phyloP scores from a whole-genome alignment of 805 yeast genomes.

The Ogataea glucozyma region DNA sequence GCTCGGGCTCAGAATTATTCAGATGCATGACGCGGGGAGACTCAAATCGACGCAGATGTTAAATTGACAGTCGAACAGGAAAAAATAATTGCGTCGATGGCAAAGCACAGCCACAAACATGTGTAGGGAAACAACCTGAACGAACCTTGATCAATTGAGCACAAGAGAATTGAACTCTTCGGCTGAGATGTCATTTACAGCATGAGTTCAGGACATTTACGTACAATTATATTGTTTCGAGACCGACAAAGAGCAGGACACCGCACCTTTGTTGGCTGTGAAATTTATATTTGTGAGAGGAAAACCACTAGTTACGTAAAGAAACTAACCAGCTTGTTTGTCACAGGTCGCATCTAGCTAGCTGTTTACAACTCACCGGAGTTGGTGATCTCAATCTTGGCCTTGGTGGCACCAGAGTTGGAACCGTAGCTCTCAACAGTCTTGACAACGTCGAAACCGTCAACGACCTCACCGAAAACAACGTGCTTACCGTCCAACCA shows the following conservation, averaged over 20 bases:
- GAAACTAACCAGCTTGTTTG: neutral
- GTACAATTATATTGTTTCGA: no score
- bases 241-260: no score
- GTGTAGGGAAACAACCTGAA: no score
- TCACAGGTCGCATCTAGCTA: neutral
- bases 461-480: constrained; percentile 74
- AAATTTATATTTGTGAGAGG: no score
- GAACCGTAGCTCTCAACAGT: constrained; percentile 73
- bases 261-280: no score
- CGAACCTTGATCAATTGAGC: no score
- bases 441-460: constrained; percentile 73
- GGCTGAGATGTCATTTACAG: no score
- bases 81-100: neutral
- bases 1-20: constrained; percentile 5
- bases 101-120: constrained; percentile 1
- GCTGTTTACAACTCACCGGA: constrained; percentile 54
- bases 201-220: no score
- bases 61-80: neutral
- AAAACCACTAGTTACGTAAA: no score
- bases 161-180: no score
- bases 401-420: constrained; percentile 49
- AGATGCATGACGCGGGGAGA: neutral
- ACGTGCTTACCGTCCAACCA: constrained; percentile 82
- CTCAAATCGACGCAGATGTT: constrained; percentile 3
- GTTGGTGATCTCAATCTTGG: constrained; percentile 54